These are phyloP conservation scores for Coniochaeta sp. DNA, from an alignment of 2,329 filamentous ascomycete genomes.

Conservation along the genomic window DNA sequence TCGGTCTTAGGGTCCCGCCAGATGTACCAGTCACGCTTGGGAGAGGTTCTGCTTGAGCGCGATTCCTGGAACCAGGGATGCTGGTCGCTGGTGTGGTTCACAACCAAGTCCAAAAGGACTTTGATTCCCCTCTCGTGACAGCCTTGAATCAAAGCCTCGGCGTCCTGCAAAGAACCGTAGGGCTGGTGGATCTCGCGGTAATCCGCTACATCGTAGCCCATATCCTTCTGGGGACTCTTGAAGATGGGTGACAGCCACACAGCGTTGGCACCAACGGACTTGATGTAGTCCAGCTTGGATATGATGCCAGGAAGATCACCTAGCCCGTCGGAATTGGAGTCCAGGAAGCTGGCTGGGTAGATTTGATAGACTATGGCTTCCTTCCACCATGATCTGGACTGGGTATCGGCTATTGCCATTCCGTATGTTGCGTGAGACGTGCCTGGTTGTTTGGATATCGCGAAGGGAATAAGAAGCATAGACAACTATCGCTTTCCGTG, in stretches of 20 bases:
- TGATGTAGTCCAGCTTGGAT: conserved; percentile 1
- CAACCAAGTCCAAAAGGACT: conserved; percentile 62
- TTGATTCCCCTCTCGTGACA: conserved; percentile 55
- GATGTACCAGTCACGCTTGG: conserved; percentile 48
- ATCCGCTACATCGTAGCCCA: conserved; percentile 65
- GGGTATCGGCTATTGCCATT: not conserved
- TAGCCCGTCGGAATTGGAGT: not conserved
- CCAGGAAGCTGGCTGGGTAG: not conserved
- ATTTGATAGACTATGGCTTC: conserved; percentile 2
- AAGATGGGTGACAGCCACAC: conserved; percentile 36
- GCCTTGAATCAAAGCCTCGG: conserved; percentile 51
- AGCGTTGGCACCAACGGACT: not conserved
- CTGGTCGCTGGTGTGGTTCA: conserved; percentile 49
- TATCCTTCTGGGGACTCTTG: conserved; percentile 50
- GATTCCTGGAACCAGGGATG: conserved; percentile 53
- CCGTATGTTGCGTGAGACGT: not conserved
- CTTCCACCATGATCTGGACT: not conserved
- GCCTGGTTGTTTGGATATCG: too few relatives aligned
- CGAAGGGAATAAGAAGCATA: too few relatives aligned
- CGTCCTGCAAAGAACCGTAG: conserved; percentile 60
- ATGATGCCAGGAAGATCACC: not conserved
- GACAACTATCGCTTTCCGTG: too few relatives aligned
- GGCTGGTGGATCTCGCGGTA: conserved; percentile 58
- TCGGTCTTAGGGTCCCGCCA: conserved; percentile 38
- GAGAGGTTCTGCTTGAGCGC: conserved; percentile 25